phyloP scores from a whole-genome alignment of 495 filamentous ascomycete genomes.

The Durotheca rogersii region DNA sequence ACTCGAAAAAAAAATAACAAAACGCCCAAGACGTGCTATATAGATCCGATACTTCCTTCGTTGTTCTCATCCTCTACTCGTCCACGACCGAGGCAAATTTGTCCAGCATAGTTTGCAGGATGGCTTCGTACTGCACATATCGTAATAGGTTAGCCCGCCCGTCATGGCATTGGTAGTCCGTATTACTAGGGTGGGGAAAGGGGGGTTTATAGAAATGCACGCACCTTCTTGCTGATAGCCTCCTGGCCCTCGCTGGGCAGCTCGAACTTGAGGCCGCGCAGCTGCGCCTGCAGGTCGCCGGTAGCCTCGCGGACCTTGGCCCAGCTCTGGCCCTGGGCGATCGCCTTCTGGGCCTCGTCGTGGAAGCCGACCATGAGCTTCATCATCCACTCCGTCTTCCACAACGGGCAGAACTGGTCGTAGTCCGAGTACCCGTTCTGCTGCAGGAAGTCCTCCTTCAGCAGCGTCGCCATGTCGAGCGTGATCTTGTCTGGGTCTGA shows the following conservation, averaged over 20 bases:
- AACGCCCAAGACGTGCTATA: too few relatives aligned
- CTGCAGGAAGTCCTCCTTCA: slow-evolving; percentile 99
- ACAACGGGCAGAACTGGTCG: slow-evolving; percentile 97
- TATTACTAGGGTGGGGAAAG: too few relatives aligned
- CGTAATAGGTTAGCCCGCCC: slow-evolving; percentile 10
- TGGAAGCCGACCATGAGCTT: slow-evolving; percentile 97
- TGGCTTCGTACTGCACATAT: slow-evolving; percentile 72
- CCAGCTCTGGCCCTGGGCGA: slow-evolving; percentile 88
- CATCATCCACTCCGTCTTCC: slow-evolving; percentile 99
- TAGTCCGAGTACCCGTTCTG: slow-evolving; percentile 99
- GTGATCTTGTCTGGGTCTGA: slow-evolving; percentile 99
- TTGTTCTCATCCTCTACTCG: slow-evolving; percentile 58
- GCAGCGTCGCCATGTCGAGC: slow-evolving; percentile 81
- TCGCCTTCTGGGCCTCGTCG: slow-evolving; percentile 94
- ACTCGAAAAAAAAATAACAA: too few relatives aligned
- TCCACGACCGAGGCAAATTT: slow-evolving; percentile 93
- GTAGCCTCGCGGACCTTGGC: slow-evolving; percentile 89
- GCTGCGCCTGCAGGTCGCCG: slow-evolving; percentile 73
- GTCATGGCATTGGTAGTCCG: too few relatives aligned
- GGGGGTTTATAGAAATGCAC: not conserved
- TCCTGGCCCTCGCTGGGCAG: slow-evolving; percentile 76
- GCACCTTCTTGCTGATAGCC: slow-evolving; percentile 73
- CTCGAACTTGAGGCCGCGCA: slow-evolving; percentile 96
- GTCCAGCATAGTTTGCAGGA: slow-evolving; percentile 88
- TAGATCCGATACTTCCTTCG: not conserved